Conservation (phyloP, 306 rosid genomes). For the Gastrolobium bilobum region DNA sequence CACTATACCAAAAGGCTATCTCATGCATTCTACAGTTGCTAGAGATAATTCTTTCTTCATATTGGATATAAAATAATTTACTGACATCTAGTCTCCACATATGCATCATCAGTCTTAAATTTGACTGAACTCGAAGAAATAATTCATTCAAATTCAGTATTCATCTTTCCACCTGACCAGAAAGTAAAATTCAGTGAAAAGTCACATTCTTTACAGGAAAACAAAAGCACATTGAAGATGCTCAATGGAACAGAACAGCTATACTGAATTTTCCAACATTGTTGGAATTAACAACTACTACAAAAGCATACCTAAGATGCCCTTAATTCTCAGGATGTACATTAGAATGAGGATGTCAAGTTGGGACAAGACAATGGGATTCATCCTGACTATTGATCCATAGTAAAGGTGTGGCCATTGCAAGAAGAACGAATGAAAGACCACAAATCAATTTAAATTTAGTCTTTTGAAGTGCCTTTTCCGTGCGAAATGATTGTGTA, state of each 20-base stretch:
- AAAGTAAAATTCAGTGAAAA: neutral
- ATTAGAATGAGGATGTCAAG: constrained; percentile 50
- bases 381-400: constrained; percentile 66
- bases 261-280: constrained; percentile 31
- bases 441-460: constrained; percentile 66
- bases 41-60: too few relatives aligned
- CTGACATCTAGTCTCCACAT: neutral
- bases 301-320: constrained; percentile 33
- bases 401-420: constrained; percentile 56
- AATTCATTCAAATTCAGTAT: neutral
- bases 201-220: constrained; percentile 7
- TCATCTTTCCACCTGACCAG: neutral
- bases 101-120: neutral
- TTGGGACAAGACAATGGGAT: constrained; percentile 70
- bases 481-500: constrained; percentile 26
- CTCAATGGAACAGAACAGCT: constrained; percentile 21
- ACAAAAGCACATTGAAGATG: constrained; percentile 33
- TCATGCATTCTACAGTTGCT: too few relatives aligned
- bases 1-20: too few relatives aligned
- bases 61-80: too few relatives aligned
- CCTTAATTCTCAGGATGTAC: constrained; percentile 40
- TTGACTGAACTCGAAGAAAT: neutral
- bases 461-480: constrained; percentile 47
- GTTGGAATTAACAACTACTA: constrained; percentile 35
- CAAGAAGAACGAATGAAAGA: constrained; percentile 60